Evolutionary conservation across 306 rosid species (phyloP), one percentile per base, ranked within the genome.

Genomic region (Vigna hirtella): DNA sequence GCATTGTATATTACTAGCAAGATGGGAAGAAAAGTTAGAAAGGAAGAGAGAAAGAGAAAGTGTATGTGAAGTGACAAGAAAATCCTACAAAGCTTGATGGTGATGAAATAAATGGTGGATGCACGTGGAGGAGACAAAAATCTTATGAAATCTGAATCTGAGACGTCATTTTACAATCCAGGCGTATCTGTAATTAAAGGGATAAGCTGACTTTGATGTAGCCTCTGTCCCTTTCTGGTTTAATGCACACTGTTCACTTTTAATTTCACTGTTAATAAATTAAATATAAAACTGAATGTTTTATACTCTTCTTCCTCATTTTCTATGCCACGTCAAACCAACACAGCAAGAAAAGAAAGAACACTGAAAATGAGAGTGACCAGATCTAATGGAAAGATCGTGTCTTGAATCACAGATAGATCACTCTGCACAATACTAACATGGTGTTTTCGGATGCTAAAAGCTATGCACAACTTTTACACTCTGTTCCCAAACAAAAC

Each of bases 71-170:
- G 73, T 67, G 36, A 43, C 8, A 50, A 50, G 0, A n/a, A 34
- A 28, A 13, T 12, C 45, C 42, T 17, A 11, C 10, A 53, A 14
- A 66, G 13, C 22, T 58, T 67, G 81, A 77, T 17, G 76, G 65
- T 20, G 72, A 58, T 81, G 80, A 81, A 76, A 82, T 70, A 82
- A 76, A 76, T 76, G 77, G 55, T 50, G 51, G 49, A 42, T 55
- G 82, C 82, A 77, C 82, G 76, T 55, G 86, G 58, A 77, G 79
- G 82, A 56, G 86, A 82, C 82, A 77, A 65, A 82, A 77, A 82
- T 82, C 82, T 77, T 64, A 71, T 77, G 79, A 77, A 72, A 82
- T 82, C 86, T 77, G 50, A 77, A 72, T 13, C 9, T 10, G 72
- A 63, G 43, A 34, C 70, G 49, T 71, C 79, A 12, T 62, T 36